Percentiles rank a stretch among this genome's conserved stretches.
phyloP scores from a whole-genome alignment of 1,284 basidiomycete species.

The Wolfiporia cocos region DNA sequence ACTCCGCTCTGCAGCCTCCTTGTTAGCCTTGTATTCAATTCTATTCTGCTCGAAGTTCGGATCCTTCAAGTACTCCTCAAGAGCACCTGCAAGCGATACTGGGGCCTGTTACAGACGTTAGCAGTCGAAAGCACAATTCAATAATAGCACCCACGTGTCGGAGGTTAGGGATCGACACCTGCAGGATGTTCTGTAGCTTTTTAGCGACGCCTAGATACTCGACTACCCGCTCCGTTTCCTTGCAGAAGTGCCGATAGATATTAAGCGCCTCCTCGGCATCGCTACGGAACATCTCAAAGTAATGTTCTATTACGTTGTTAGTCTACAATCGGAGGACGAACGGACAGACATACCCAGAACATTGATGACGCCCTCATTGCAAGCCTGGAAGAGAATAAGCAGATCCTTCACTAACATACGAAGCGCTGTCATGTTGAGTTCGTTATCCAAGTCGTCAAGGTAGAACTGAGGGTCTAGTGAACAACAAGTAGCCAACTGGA shows the following conservation, averaged over 20 bases:
- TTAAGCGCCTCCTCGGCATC: constrained; percentile 85
- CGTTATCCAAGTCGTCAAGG: constrained; percentile 88
- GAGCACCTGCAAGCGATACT: constrained; percentile 84
- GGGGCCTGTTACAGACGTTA: constrained; percentile 64
- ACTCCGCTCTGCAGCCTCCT: constrained; percentile 64
- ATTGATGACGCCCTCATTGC: constrained; percentile 98
- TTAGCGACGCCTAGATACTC: constrained; percentile 92
- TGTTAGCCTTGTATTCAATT: constrained; percentile 86
- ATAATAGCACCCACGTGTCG: constrained; percentile 65
- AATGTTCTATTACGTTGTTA: constrained; percentile 66
- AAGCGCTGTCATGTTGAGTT: constrained; percentile 84
- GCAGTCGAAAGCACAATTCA: neutral
- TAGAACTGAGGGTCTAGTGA: constrained; percentile 63
- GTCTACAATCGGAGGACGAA: neutral
- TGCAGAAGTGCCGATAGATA: constrained; percentile 94
- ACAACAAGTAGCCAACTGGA: neutral
- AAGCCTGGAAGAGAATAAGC: constrained; percentile 91
- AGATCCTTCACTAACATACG: constrained; percentile 98
- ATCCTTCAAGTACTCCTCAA: constrained; percentile 95
- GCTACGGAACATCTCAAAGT: constrained; percentile 96
- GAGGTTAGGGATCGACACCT: constrained; percentile 90
- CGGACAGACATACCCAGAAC: constrained; percentile 60
- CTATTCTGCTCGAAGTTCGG: constrained; percentile 96
- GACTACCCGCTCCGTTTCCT: constrained; percentile 90
- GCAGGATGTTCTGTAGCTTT: constrained; percentile 88